phyloP scores from a whole-genome alignment of 148 eudicot genomes.

The Nepenthes mirabilis region DNA sequence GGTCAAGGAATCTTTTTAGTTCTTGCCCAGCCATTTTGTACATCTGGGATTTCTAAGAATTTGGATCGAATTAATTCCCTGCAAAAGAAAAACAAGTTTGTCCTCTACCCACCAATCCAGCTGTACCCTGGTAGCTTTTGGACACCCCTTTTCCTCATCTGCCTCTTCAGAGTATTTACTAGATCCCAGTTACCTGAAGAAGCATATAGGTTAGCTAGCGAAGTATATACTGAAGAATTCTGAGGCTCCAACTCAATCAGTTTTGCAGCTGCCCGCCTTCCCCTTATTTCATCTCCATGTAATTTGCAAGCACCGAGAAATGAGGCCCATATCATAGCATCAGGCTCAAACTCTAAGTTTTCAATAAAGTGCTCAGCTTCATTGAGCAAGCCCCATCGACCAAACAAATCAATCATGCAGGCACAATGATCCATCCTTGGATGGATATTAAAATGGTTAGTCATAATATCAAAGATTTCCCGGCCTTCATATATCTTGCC shows the following conservation, averaged over 20 bases:
- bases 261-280: conserved; percentile 63
- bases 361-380: conserved; percentile 64
- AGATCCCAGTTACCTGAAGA: conserved; percentile 74
- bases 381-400: conserved; percentile 70
- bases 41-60: background rate
- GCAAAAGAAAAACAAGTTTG: background rate
- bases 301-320: conserved; percentile 75
- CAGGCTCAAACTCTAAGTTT: conserved; percentile 41
- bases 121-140: conserved; percentile 63
- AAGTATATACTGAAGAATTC: conserved; percentile 60
- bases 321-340: conserved; percentile 72
- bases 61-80: background rate
- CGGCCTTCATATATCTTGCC: conserved; percentile 77
- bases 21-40: too few relatives aligned
- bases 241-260: conserved; percentile 61
- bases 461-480: conserved; percentile 47
- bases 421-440: conserved; percentile 83
- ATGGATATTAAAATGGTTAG: conserved; percentile 22
- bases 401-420: conserved; percentile 85
- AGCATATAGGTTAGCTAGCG: conserved; percentile 72
- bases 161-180: conserved; percentile 50
- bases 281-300: conserved; percentile 79
- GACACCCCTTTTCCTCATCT: conserved; percentile 62
- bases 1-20: too few relatives aligned
- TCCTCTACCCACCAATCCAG: conserved; percentile 39